These are phyloP conservation scores for Scutellaria baicalensis DNA, from an alignment of 257 asterid genomes.

Conservation along the genomic window DNA sequence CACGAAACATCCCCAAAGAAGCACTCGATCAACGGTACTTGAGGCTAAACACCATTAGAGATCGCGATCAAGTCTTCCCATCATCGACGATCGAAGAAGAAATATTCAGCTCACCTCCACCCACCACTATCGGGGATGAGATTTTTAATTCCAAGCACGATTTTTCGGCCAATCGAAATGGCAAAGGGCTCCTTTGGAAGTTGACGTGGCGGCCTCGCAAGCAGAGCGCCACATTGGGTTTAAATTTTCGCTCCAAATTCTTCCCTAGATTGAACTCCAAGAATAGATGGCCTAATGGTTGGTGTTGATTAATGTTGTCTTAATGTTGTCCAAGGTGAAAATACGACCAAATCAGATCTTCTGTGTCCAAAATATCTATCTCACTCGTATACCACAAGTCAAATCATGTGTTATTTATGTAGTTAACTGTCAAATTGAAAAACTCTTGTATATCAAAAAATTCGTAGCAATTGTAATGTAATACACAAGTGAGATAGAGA, in stretches of 20 bases:
- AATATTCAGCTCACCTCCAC: constrained; percentile 21
- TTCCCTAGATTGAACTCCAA: constrained; percentile 36
- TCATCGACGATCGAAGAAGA: constrained; percentile 28
- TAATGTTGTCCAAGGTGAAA: background rate
- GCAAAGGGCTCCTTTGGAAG: constrained; percentile 31
- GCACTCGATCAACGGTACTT: constrained; percentile 53
- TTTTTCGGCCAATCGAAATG: constrained; percentile 7
- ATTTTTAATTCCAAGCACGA: constrained; percentile 17
- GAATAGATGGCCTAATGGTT: constrained; percentile 77
- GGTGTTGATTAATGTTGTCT: constrained; percentile 33
- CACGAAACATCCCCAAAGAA: constrained; percentile 52
- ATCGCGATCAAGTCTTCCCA: constrained; percentile 33
- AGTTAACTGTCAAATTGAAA: too few species aligned
- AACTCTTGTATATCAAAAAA: too few species aligned
- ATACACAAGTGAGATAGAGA: too few species aligned
- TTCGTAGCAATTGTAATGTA: too few species aligned
- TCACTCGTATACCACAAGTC: too few species aligned
- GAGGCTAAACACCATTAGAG: constrained; percentile 30
- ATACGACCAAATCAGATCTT: background rate
- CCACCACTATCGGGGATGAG: constrained; percentile 27
- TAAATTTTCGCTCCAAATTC: constrained; percentile 16
- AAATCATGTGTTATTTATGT: too few species aligned
- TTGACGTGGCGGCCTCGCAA: constrained; percentile 31
- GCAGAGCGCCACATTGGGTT: constrained; percentile 14
- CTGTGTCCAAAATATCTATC: too few species aligned